Percentiles rank a stretch among this genome's conserved stretches.
Evolutionary conservation across 2,329 filamentous ascomycete species (phyloP).

Genomic region (Colletotrichum simmondsii): DNA sequence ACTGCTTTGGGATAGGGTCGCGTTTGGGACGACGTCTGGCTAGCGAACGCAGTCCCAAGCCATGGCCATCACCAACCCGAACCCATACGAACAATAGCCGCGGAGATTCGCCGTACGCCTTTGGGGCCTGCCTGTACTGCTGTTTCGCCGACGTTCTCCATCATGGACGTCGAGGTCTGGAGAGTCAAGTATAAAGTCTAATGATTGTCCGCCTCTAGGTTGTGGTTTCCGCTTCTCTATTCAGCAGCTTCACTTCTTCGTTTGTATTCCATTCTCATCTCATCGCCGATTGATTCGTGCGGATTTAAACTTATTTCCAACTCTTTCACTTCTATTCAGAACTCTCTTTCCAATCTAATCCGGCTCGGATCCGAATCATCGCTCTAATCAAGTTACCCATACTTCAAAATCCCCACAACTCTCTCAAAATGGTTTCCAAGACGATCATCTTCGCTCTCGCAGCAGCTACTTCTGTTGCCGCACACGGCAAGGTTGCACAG

Average conservation of each 20-base stretch:
- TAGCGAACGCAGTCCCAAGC: background rate
- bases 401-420: background rate
- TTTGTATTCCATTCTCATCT: slow-evolving; percentile 1
- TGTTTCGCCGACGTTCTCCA: background rate
- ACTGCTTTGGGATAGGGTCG: background rate
- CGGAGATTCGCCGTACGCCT: too few relatives aligned
- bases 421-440: slow-evolving; percentile 35
- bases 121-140: background rate
- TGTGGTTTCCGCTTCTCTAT: background rate
- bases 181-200: slow-evolving; percentile 17
- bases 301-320: background rate
- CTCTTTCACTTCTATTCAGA: background rate
- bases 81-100: background rate
- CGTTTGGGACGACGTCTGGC: background rate
- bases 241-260: slow-evolving; percentile 6
- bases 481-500: slow-evolving; percentile 42
- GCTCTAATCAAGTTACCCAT: background rate
- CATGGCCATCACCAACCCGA: background rate
- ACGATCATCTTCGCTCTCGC: slow-evolving; percentile 37
- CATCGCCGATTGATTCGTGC: slow-evolving; percentile 32
- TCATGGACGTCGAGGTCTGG: background rate
- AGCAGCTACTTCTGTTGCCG: slow-evolving; percentile 42
- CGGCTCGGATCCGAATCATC: background rate
- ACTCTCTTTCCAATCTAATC: background rate
- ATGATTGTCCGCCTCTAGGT: background rate